Conservation (phyloP, 2,329 filamentous ascomycete genomes). For the Hypomyces perniciosus region DNA sequence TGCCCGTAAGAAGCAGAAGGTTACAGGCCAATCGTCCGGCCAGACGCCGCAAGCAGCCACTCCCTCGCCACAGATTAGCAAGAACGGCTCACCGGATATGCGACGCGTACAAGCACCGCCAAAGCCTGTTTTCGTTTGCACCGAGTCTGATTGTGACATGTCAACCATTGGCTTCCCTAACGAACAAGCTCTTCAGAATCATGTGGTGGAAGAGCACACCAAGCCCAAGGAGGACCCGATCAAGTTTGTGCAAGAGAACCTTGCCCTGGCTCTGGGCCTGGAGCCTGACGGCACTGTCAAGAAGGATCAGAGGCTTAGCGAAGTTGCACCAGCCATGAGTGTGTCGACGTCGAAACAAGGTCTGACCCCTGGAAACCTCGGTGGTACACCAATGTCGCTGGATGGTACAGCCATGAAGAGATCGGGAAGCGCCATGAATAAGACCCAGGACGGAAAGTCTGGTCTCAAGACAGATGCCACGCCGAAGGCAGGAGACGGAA, state of each 20-base stretch:
- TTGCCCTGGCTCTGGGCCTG: conserved; percentile 45
- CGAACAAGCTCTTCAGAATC: conserved; percentile 47
- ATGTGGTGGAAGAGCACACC: conserved; percentile 54
- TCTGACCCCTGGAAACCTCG: conserved; percentile 39
- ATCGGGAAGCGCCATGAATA: conserved; percentile 41
- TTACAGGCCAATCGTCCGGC: conserved; percentile 32
- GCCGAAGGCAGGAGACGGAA: conserved; percentile 26
- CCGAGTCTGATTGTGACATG: conserved; percentile 50
- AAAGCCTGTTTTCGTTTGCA: conserved; percentile 44
- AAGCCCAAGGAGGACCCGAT: conserved; percentile 50
- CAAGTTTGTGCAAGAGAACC: conserved; percentile 45
- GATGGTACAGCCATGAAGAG: conserved; percentile 44
- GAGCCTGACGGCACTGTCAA: conserved; percentile 43
- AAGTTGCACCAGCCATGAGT: conserved; percentile 33
- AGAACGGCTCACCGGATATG: conserved; percentile 42
- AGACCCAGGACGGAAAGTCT: conserved; percentile 30
- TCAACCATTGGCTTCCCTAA: conserved; percentile 44
- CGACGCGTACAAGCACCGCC: conserved; percentile 30
- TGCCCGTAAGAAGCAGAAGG: conserved; percentile 53
- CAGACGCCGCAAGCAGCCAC: conserved; percentile 35
- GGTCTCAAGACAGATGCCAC: conserved; percentile 24
- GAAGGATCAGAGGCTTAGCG: conserved; percentile 25
- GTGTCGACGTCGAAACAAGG: conserved; percentile 41
- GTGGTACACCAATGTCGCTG: conserved; percentile 45
- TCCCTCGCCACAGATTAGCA: conserved; percentile 43